phyloP scores from a whole-genome alignment of 257 asterid species.

The Rubia yunnanensis region DNA sequence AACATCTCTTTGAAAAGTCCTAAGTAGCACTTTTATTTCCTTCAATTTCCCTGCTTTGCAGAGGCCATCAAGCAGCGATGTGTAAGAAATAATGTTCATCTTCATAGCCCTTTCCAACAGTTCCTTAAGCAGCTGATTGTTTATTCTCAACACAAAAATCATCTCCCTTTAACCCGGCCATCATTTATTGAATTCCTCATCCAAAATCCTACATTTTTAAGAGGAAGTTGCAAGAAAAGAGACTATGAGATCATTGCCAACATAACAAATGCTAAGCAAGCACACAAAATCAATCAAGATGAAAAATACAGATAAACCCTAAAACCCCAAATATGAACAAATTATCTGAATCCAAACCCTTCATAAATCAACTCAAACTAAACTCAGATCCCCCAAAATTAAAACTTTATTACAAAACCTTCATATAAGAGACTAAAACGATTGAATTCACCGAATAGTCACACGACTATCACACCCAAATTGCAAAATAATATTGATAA shows the following conservation, averaged over 20 bases:
- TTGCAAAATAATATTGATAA: background rate
- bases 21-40: slow-evolving; percentile 71
- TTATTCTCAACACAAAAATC: slow-evolving; percentile 50
- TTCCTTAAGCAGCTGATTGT: slow-evolving; percentile 63
- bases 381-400: slow-evolving; percentile 46
- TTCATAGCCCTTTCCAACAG: slow-evolving; percentile 56
- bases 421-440: slow-evolving; percentile 18
- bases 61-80: slow-evolving; percentile 65
- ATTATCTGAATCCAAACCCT: background rate
- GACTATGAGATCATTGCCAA: slow-evolving; percentile 8
- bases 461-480: background rate
- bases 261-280: slow-evolving; percentile 8
- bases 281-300: slow-evolving; percentile 9
- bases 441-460: slow-evolving; percentile 5
- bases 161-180: slow-evolving; percentile 59
- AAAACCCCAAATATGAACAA: slow-evolving; percentile 14
- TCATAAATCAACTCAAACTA: slow-evolving; percentile 20
- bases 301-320: slow-evolving; percentile 16
- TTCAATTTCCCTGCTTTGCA: slow-evolving; percentile 57
- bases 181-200: slow-evolving; percentile 35
- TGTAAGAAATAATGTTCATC: slow-evolving; percentile 59
- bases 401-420: slow-evolving; percentile 22
- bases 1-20: slow-evolving; percentile 38
- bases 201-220: slow-evolving; percentile 21
- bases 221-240: background rate